These are phyloP conservation scores for Hypoxylon sp. DNA, from an alignment of 2,329 filamentous ascomycete species.

Conservation along the genomic window DNA sequence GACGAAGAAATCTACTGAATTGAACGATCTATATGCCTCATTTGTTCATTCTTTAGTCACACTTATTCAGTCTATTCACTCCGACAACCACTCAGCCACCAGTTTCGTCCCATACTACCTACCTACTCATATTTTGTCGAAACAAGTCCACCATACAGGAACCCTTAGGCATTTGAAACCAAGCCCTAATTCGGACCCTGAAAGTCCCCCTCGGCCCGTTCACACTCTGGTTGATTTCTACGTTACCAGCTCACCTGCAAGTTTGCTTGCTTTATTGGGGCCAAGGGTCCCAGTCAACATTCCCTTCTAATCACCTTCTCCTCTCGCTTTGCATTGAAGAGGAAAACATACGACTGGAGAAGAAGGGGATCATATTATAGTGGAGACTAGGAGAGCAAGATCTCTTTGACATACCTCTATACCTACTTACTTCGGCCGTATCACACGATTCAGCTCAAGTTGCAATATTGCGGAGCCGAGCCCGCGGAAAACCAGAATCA, in stretches of 20 bases:
- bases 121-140: neutral
- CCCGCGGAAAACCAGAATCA: slow-evolving; percentile 27
- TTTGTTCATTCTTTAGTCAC: slow-evolving; percentile 39
- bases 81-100: slow-evolving; percentile 9
- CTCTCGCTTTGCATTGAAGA: slow-evolving; percentile 15
- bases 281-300: slow-evolving; percentile 18
- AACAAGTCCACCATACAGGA: slow-evolving; percentile 5
- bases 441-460: slow-evolving; percentile 25
- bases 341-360: slow-evolving; percentile 2
- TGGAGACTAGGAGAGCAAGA: slow-evolving; percentile 1
- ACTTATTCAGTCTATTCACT: slow-evolving; percentile 14
- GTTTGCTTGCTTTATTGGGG: slow-evolving; percentile 39
- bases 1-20: slow-evolving; percentile 17
- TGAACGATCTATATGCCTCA: slow-evolving; percentile 17
- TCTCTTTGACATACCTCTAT: slow-evolving; percentile 13
- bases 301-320: slow-evolving; percentile 1
- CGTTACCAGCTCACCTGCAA: slow-evolving; percentile 22
- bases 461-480: slow-evolving; percentile 35
- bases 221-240: slow-evolving; percentile 28
- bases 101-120: neutral
- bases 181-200: slow-evolving; percentile 40
- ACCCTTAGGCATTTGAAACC: slow-evolving; percentile 8
- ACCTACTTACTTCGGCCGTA: slow-evolving; percentile 25
- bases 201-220: slow-evolving; percentile 35
- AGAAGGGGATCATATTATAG: slow-evolving; percentile 7